These are phyloP conservation scores for Schrenkiella parvula DNA, from an alignment of 345 rosid genomes.

Conservation along the genomic window DNA sequence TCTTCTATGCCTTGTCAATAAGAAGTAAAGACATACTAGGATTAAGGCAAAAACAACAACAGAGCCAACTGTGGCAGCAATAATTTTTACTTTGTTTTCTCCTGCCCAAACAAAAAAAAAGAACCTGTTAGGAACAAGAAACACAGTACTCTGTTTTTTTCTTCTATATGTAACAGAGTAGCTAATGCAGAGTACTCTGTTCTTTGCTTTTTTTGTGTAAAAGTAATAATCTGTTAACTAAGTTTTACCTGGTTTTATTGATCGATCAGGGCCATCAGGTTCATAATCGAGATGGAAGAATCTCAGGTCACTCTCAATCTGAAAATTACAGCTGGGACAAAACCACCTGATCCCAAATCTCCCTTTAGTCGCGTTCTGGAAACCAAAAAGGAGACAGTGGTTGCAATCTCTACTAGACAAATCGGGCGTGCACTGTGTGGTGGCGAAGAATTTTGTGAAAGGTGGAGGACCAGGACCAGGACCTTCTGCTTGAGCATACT, in stretches of 20 bases:
- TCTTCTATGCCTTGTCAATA: slow-evolving; percentile 14
- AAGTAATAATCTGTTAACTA: neutral
- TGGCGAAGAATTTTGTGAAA: neutral
- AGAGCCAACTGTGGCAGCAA: neutral
- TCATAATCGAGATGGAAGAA: slow-evolving; percentile 11
- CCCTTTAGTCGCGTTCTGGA: neutral
- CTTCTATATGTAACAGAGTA: neutral
- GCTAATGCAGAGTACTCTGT: neutral
- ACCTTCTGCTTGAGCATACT: slow-evolving; percentile 24
- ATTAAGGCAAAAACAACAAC: neutral
- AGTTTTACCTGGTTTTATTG: neutral
- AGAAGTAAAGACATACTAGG: neutral
- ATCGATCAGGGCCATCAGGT: slow-evolving; percentile 15
- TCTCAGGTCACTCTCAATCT: slow-evolving; percentile 13
- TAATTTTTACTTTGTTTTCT: neutral
- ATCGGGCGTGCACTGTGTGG: slow-evolving; percentile 16
- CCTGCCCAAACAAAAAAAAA: neutral
- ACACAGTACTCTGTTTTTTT: neutral
- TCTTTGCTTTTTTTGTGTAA: neutral
- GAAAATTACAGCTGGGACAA: slow-evolving; percentile 20
- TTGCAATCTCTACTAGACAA: slow-evolving; percentile 16
- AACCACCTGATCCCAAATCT: slow-evolving; percentile 22
- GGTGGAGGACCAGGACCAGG: neutral
- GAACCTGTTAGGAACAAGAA: neutral
- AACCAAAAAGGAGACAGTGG: slow-evolving; percentile 5